A percentile compares a stretch with the other conserved stretches of the same genome.
Conservation (phyloP, 192 early-diverging fungal species). For the Backusella mclennaniae region DNA sequence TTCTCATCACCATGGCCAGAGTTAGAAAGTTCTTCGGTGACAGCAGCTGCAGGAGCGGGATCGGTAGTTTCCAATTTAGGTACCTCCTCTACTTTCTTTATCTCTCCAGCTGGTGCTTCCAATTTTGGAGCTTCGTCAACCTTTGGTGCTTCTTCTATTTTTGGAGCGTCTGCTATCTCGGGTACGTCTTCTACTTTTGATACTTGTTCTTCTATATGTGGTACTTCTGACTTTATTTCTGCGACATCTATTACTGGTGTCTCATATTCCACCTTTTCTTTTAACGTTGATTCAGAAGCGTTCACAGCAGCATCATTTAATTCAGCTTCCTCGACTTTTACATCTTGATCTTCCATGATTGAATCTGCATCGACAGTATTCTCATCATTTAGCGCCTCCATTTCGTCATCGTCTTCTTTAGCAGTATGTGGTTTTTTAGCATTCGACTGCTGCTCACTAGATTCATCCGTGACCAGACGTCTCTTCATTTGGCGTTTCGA, state of each 20-base stretch:
- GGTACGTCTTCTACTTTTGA: not conserved
- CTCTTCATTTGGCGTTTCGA: constrained; percentile 35
- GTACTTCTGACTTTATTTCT: not conserved
- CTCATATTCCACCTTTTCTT: not conserved
- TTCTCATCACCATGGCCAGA: not conserved
- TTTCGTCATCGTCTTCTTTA: not conserved
- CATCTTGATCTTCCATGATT: not conserved
- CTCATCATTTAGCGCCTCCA: not conserved
- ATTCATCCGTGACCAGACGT: not conserved
- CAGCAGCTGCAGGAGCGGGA: not conserved
- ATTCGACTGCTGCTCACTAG: not conserved
- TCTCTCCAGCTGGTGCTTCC: not conserved
- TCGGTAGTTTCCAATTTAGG: not conserved
- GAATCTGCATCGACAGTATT: not conserved
- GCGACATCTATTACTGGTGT: not conserved
- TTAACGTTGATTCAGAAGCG: not conserved
- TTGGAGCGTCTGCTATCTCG: not conserved
- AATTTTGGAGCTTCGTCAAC: not conserved
- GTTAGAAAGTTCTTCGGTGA: not conserved
- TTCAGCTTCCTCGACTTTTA: not conserved
- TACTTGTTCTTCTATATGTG: not conserved
- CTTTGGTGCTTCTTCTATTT: not conserved
- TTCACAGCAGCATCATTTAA: not conserved
- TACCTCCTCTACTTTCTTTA: not conserved
- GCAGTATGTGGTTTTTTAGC: not conserved